Conservation (phyloP, 371 early-diverging fungal genomes). For the Mortierella sp. region DNA sequence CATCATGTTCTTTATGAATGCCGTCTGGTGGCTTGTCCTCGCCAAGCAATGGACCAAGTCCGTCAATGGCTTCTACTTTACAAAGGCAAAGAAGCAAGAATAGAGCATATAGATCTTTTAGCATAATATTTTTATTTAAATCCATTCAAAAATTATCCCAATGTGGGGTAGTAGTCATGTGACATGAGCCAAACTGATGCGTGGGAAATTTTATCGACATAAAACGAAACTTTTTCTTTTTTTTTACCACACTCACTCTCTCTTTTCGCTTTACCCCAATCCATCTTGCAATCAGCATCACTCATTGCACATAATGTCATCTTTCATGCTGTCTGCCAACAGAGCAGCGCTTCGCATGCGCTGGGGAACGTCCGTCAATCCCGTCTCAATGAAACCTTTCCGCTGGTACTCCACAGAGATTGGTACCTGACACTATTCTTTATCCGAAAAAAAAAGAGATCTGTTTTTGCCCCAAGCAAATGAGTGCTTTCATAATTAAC, state of each 20-base stretch:
- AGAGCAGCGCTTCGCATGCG: slow-evolving; percentile 56
- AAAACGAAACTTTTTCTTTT: slow-evolving; percentile 11
- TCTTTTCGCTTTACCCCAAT: slow-evolving; percentile 3
- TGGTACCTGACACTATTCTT: slow-evolving; percentile 27
- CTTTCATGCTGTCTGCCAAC: slow-evolving; percentile 55
- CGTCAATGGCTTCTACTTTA: slow-evolving; percentile 35
- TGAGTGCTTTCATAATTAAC: neutral
- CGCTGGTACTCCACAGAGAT: slow-evolving; percentile 58
- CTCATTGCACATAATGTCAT: slow-evolving; percentile 33
- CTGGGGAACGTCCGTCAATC: slow-evolving; percentile 54
- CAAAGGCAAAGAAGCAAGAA: slow-evolving; percentile 27
- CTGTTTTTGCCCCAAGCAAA: neutral
- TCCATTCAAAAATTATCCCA: neutral
- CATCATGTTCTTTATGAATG: slow-evolving; percentile 53
- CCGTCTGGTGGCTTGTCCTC: slow-evolving; percentile 49
- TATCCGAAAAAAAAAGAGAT: slow-evolving; percentile 4
- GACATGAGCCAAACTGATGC: slow-evolving; percentile 5
- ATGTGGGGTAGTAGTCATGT: neutral
- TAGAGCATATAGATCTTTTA: too few species aligned
- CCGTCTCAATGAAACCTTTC: slow-evolving; percentile 44
- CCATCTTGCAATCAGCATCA: slow-evolving; percentile 6
- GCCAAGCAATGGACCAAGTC: slow-evolving; percentile 46
- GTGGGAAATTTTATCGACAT: slow-evolving; percentile 26
- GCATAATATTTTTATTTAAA: neutral
- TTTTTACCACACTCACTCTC: slow-evolving; percentile 5